phyloP scores from a whole-genome alignment of 495 filamentous ascomycete species.

The Tuber umbilicatum region DNA sequence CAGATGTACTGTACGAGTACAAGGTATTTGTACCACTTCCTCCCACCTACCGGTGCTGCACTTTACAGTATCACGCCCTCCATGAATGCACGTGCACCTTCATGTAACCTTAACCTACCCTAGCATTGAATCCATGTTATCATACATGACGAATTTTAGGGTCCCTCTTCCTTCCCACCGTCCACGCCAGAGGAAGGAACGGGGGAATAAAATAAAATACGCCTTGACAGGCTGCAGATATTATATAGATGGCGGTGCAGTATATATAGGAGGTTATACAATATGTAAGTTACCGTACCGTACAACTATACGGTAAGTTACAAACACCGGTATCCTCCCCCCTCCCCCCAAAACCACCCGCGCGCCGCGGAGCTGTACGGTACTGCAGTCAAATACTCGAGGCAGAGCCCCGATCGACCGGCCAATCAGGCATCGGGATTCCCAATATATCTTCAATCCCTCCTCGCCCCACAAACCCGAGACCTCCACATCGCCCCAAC shows the following conservation, averaged over 20 bases:
- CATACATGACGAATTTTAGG: not conserved
- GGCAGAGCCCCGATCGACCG: too few relatives aligned
- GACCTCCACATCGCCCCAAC: not conserved
- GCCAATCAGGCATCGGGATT: not conserved
- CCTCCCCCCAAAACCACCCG: not conserved
- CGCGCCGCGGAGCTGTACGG: not conserved
- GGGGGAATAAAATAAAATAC: not conserved
- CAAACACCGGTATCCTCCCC: not conserved
- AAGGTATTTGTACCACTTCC: not conserved
- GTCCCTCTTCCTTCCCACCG: not conserved
- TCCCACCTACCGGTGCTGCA: not conserved
- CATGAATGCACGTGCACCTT: not conserved
- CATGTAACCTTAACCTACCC: not conserved
- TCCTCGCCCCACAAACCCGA: not conserved
- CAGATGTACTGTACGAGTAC: too few relatives aligned
- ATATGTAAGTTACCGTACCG: not conserved
- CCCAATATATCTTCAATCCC: not conserved
- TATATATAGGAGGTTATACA: not conserved
- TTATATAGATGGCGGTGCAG: not conserved
- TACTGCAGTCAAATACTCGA: too few relatives aligned
- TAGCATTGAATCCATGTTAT: not conserved
- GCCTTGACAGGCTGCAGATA: not conserved
- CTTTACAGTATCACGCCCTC: not conserved
- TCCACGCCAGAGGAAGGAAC: not conserved
- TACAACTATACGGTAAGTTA: not conserved